A percentile compares a stretch with the other conserved stretches of the same genome.
Conservation (phyloP, 768 basidiomycete genomes). For the Trametes gibbosa region DNA sequence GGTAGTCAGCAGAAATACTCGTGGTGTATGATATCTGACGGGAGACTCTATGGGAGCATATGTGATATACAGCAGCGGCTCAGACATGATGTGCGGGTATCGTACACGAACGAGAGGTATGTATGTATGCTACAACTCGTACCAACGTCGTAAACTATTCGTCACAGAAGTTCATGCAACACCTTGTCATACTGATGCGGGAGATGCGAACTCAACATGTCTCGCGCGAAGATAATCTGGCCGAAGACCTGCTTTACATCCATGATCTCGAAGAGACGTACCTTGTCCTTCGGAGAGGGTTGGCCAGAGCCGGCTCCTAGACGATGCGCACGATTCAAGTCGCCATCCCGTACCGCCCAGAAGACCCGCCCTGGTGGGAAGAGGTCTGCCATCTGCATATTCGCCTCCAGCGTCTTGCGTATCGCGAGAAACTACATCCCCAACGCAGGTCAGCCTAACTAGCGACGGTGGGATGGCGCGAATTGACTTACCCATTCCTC, state of each 20-base stretch:
- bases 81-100: background rate
- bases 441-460: background rate
- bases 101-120: background rate
- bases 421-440: conserved; percentile 64
- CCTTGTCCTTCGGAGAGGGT: conserved; percentile 41
- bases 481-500: conserved; percentile 45
- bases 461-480: background rate
- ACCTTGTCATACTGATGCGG: conserved; percentile 80
- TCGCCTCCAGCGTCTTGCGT: conserved; percentile 82
- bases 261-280: conserved; percentile 74
- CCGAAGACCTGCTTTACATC: conserved; percentile 76
- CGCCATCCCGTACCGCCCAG: conserved; percentile 75
- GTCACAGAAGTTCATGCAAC: conserved; percentile 55
- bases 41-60: background rate
- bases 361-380: conserved; percentile 77
- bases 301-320: conserved; percentile 7
- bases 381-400: conserved; percentile 69
- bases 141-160: background rate
- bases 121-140: conserved; percentile 12
- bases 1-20: background rate
- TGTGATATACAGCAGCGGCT: background rate
- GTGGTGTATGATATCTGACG: background rate
- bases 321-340: conserved; percentile 60
- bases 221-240: conserved; percentile 77
- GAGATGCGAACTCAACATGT: conserved; percentile 81